These are phyloP conservation scores for Oenanthe javanica DNA, from an alignment of 140 eudicot genomes.

Conservation along the genomic window DNA sequence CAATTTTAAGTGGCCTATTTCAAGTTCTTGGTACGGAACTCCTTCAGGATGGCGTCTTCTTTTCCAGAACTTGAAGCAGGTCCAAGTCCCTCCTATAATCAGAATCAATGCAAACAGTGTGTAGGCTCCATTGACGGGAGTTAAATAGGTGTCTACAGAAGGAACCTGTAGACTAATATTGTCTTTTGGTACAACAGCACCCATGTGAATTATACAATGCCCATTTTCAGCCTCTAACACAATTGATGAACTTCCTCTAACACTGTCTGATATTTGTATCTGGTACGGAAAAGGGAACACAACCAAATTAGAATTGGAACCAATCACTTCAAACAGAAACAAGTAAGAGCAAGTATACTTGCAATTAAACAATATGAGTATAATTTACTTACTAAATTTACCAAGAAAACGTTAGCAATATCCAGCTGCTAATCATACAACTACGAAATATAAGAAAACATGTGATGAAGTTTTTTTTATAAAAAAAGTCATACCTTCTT, in stretches of 20 bases:
- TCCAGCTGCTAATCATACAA: no score
- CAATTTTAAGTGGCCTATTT: conserved; percentile 37
- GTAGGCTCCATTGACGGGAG: conserved; percentile 42
- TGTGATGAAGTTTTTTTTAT: no score
- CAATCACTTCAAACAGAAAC: no score
- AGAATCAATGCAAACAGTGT: conserved; percentile 22
- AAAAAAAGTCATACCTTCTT: no score
- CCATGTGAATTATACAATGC: conserved; percentile 30
- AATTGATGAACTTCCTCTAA: conserved; percentile 29
- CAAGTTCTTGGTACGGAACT: conserved; percentile 56
- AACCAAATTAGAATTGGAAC: no score
- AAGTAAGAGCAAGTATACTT: no score
- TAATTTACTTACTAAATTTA: no score
- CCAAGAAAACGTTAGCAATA: no score
- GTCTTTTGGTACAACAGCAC: conserved; percentile 23
- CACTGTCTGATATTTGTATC: conserved; percentile 34
- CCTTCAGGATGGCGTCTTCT: conserved; percentile 39
- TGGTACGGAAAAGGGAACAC: conserved; percentile 11
- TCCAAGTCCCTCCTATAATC: conserved; percentile 39
- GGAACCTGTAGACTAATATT: conserved; percentile 3
- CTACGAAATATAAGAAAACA: no score
- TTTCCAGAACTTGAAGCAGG: conserved; percentile 32
- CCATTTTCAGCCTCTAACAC: conserved; percentile 27
- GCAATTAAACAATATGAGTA: no score
- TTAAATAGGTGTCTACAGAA: conserved; percentile 27